Percentiles rank a stretch among this genome's conserved stretches.
Evolutionary conservation across 495 filamentous ascomycete genomes (phyloP).

Genomic region (Neurospora sp.): DNA sequence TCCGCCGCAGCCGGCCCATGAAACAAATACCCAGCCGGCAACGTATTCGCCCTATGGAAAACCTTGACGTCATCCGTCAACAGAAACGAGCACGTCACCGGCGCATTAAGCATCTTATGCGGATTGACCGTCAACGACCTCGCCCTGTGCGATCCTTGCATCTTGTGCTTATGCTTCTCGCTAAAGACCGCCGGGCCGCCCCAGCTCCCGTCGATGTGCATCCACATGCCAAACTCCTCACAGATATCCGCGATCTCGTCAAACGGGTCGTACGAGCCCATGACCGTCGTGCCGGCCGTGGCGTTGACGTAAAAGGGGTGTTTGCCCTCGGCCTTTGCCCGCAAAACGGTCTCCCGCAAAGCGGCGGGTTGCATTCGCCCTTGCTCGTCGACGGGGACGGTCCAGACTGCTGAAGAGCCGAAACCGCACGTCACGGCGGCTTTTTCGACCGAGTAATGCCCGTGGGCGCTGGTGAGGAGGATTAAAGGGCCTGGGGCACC

Average conservation of each 20-base stretch:
- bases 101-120: constrained; percentile 93
- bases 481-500: constrained; percentile 50
- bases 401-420: constrained; percentile 59
- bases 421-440: constrained; percentile 80
- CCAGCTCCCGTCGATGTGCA: constrained; percentile 89
- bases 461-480: constrained; percentile 81
- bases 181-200: constrained; percentile 81
- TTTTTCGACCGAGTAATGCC: constrained; percentile 93
- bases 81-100: constrained; percentile 84
- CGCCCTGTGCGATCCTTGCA: constrained; percentile 61
- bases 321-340: constrained; percentile 49
- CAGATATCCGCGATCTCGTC: constrained; percentile 61
- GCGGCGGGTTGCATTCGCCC: constrained; percentile 62
- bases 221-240: constrained; percentile 62
- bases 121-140: constrained; percentile 80
- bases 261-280: constrained; percentile 84
- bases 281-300: constrained; percentile 87
- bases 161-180: constrained; percentile 46
- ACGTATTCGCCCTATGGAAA: constrained; percentile 73
- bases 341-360: constrained; percentile 49
- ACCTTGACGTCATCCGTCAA: constrained; percentile 61
- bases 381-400: constrained; percentile 59
- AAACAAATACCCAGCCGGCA: constrained; percentile 84
- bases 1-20: constrained; percentile 38
- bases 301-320: constrained; percentile 94